These are phyloP conservation scores for Phytopythium kandeliae DNA, from an alignment of 352 stramenopile species.

Conservation along the genomic window DNA sequence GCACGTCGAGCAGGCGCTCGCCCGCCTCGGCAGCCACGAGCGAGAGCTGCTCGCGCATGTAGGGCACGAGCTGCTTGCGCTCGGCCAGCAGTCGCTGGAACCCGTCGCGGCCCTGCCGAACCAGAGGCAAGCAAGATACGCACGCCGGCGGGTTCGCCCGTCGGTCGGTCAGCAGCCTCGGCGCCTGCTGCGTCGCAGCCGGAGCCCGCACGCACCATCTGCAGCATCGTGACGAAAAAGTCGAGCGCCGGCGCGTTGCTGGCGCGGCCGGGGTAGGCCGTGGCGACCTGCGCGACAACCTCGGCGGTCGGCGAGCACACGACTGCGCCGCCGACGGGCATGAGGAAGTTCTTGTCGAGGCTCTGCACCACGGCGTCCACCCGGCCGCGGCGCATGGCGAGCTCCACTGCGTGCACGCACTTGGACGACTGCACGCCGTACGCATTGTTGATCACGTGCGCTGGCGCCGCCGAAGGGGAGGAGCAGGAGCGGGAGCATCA, in stretches of 20 bases:
- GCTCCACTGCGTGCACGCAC: constrained; percentile 92
- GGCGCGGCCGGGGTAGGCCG: constrained; percentile 95
- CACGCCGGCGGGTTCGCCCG: no score
- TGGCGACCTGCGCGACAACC: constrained; percentile 84
- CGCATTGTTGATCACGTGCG: constrained; percentile 99
- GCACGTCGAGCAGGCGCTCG: constrained; percentile 88
- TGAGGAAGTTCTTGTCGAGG: constrained; percentile 99
- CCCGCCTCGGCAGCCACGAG: constrained; percentile 77
- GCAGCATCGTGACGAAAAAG: constrained; percentile 99
- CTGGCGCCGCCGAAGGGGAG: no score
- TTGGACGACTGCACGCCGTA: constrained; percentile 96
- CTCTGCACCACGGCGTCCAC: constrained; percentile 97
- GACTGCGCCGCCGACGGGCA: constrained; percentile 94
- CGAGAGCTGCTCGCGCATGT: constrained; percentile 74
- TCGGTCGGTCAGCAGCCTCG: no score
- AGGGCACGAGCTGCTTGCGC: constrained; percentile 66
- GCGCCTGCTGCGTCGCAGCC: no score
- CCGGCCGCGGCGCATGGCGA: constrained; percentile 83
- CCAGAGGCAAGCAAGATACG: no score
- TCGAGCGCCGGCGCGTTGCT: constrained; percentile 93
- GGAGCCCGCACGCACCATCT: constrained; percentile 80
- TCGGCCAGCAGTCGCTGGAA: constrained; percentile 88
- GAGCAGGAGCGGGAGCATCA: no score
- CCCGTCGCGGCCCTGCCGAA: constrained; percentile 49
- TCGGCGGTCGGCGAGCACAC: constrained; percentile 63